Conservation (phyloP, 495 filamentous ascomycete genomes). For the Lepidopterella palustris region DNA sequence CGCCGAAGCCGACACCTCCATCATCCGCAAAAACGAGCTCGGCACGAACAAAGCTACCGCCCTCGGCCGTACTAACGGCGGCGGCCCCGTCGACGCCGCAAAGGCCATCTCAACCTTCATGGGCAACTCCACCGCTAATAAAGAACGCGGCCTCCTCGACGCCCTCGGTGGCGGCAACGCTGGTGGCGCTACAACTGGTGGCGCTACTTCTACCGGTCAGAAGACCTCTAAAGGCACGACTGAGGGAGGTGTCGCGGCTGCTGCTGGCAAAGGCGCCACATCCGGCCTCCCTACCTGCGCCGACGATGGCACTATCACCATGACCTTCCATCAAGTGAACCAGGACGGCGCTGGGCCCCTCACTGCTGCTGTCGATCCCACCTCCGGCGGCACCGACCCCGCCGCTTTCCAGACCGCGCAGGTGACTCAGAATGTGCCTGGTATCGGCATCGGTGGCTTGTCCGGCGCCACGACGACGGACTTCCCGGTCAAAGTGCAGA, state of each 20-base stretch:
- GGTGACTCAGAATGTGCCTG: slow-evolving; percentile 54
- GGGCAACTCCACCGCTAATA: slow-evolving; percentile 17
- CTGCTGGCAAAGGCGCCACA: slow-evolving; percentile 27
- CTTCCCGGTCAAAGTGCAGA: slow-evolving; percentile 51
- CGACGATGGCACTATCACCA: slow-evolving; percentile 46
- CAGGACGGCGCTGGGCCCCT: slow-evolving; percentile 40
- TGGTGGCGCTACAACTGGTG: slow-evolving; percentile 7
- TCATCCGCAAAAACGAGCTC: slow-evolving; percentile 46
- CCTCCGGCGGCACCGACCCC: slow-evolving; percentile 49
- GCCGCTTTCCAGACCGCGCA: slow-evolving; percentile 48
- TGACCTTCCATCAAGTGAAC: slow-evolving; percentile 41
- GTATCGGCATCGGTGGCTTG: slow-evolving; percentile 43
- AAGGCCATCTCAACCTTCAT: slow-evolving; percentile 38
- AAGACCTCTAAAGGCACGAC: slow-evolving; percentile 25
- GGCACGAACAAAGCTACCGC: slow-evolving; percentile 42
- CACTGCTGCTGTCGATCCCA: slow-evolving; percentile 38
- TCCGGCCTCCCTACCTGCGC: slow-evolving; percentile 47
- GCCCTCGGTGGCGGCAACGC: slow-evolving; percentile 9
- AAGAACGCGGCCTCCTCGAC: slow-evolving; percentile 22
- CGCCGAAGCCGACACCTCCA: slow-evolving; percentile 41
- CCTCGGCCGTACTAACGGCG: slow-evolving; percentile 51
- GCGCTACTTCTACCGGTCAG: slow-evolving; percentile 23
- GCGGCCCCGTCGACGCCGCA: slow-evolving; percentile 46
- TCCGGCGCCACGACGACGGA: slow-evolving; percentile 47
- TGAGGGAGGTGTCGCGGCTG: slow-evolving; percentile 25